Evolutionary conservation across 2,329 filamentous ascomycete species (phyloP), one percentile per base, ranked within the genome.

Genomic region (Xylaria arbuscula): DNA sequence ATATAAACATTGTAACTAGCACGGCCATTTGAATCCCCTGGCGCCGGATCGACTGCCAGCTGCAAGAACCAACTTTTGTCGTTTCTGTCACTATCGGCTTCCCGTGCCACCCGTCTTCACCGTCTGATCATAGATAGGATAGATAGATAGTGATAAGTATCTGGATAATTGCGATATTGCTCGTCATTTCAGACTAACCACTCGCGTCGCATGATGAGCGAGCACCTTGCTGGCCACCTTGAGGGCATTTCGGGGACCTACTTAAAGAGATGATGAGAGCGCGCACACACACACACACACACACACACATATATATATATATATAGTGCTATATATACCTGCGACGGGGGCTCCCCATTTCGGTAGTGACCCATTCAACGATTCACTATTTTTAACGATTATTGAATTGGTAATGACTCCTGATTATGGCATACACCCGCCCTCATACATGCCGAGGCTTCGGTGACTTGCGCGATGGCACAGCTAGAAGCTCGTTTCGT

Each of bases 171-270:
- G 47, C 40, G 47, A 64, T 50, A 58, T 42, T 66, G 19, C 51
- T 45, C 40, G 17, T 34, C 45, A 45, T 50, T 19, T 28, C 11
- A 19, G 19, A 32, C 45, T 45, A 42, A 62, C 51, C 38, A n/a
- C 36, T 45, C n/a, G 32, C 42, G 42, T 32, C 17, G 45, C 13
- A 42, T 54, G 28, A 28, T 28, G 28, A 28, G 28, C 28, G 69
- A 67, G 69, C 45, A 71, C 69, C 69, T 56, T 62, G 67, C 42
- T 64, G 69, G 69, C 59, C 55, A 69, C 69, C 66, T 62, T 66
- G 69, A 67, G 57, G 66, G 64, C 40, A 51, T 42, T 64, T 48
- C 32, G 6, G 17, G 28, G 28, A 28, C 28, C 28, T 28, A 28
- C 28, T 28, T 5, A 28, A 28, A 28, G 32, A 61, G 24, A 47